These are phyloP conservation scores for Moricandia arvensis DNA, from an alignment of 345 rosid genomes.

Conservation along the genomic window DNA sequence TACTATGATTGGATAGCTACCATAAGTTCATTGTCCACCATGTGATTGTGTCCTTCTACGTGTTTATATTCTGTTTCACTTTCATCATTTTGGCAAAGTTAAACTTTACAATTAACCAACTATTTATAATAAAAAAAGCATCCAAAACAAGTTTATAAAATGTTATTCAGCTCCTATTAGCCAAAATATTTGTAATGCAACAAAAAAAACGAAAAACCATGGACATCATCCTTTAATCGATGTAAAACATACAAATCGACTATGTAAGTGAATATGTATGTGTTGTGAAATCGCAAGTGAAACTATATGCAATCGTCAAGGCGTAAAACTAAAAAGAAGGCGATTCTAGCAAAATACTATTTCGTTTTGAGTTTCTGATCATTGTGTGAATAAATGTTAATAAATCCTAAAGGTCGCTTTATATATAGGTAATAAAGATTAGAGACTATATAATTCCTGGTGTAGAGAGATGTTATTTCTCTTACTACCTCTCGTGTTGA, in stretches of 20 bases:
- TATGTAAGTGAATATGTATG: not conserved
- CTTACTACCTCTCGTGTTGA: slow-evolving; percentile 9
- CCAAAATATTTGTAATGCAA: not conserved
- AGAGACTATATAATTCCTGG: not conserved
- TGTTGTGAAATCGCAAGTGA: not conserved
- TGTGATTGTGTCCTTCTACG: slow-evolving; percentile 35
- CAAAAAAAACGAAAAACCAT: not conserved
- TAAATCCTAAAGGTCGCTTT: not conserved
- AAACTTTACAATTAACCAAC: not conserved
- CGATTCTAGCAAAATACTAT: not conserved
- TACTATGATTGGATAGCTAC: slow-evolving; percentile 35
- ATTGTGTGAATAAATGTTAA: not conserved
- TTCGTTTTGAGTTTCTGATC: not conserved
- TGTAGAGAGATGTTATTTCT: not conserved
- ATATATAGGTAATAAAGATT: not conserved
- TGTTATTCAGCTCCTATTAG: not conserved
- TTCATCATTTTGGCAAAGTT: slow-evolving; percentile 8
- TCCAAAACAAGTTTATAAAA: not conserved
- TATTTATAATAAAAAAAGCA: not conserved
- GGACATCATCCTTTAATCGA: not conserved
- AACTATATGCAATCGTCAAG: not conserved
- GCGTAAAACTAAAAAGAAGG: not conserved
- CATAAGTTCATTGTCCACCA: slow-evolving; percentile 27
- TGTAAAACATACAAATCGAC: not conserved
- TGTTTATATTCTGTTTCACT: slow-evolving; percentile 21